A percentile compares a stretch with the other conserved stretches of the same genome.
Conservation (phyloP, 2,329 filamentous ascomycete species). For the Macrophomina pseudophaseolina region DNA sequence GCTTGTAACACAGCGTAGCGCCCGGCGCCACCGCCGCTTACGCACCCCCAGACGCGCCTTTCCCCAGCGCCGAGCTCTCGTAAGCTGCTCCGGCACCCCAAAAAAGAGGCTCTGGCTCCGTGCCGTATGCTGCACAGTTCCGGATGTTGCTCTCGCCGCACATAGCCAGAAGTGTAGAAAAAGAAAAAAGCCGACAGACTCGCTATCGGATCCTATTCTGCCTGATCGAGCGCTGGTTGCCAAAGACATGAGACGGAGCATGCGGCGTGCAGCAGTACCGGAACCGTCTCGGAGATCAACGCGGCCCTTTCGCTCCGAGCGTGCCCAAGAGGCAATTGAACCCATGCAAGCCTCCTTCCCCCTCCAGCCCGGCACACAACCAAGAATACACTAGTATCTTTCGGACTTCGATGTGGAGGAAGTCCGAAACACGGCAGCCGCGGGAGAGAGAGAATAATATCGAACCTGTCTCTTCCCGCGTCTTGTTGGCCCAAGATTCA, state of each 20-base stretch:
- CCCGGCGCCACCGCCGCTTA: not conserved
- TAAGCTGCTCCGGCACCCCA: too few relatives aligned
- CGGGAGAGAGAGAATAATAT: not conserved
- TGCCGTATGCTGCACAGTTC: too few relatives aligned
- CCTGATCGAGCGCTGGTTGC: not conserved
- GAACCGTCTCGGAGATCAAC: not conserved
- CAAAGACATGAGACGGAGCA: not conserved
- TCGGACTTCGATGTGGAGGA: conserved; percentile 26
- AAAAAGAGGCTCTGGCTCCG: too few relatives aligned
- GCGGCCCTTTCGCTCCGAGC: not conserved
- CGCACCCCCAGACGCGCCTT: too few relatives aligned
- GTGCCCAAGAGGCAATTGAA: not conserved
- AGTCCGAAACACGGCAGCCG: conserved; percentile 11
- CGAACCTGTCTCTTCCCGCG: not conserved
- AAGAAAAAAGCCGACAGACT: too few relatives aligned
- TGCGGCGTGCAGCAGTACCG: not conserved
- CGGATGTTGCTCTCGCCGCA: too few relatives aligned
- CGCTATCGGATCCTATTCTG: not conserved
- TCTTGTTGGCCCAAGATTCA: not conserved
- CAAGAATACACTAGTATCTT: not conserved
- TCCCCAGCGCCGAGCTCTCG: too few relatives aligned
- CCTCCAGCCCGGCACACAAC: not conserved
- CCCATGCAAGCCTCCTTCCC: too few relatives aligned
- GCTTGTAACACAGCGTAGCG: not conserved
- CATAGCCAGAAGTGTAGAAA: too few relatives aligned